These are phyloP conservation scores for Setaria viridis DNA, from an alignment of 202 grass and related monocot genomes.

Conservation along the genomic window DNA sequence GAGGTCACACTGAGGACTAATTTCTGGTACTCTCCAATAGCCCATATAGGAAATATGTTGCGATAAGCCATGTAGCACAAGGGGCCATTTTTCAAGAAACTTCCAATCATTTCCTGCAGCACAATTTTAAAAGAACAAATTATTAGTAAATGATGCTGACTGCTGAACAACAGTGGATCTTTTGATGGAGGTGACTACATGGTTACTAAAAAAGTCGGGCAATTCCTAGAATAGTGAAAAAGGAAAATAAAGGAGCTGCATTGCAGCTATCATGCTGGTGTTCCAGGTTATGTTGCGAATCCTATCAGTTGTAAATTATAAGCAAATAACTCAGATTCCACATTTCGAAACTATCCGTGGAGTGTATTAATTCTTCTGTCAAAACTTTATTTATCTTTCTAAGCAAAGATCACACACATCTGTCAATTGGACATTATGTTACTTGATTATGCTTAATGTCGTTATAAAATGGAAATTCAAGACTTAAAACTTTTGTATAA, in stretches of 20 bases:
- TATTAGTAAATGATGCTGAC: constrained; percentile 10
- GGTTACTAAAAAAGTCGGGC: background rate
- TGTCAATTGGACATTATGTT: too few species aligned
- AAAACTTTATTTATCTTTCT: background rate
- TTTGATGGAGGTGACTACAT: constrained; percentile 6
- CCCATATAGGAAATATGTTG: constrained; percentile 89
- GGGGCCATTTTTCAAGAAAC: constrained; percentile 64
- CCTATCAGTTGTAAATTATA: background rate
- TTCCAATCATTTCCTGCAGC: constrained; percentile 73
- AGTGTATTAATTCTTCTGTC: background rate
- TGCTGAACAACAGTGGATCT: constrained; percentile 21
- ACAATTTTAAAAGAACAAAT: background rate
- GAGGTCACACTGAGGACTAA: constrained; percentile 17
- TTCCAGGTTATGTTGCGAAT: background rate
- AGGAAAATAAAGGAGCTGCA: background rate
- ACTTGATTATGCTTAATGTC: too few species aligned
- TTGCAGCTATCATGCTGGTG: background rate
- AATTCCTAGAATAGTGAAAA: constrained; percentile 12
- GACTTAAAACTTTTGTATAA: constrained; percentile 9
- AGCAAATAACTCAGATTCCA: background rate
- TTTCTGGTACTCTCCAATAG: constrained; percentile 77
- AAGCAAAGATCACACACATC: background rate
- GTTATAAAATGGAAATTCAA: constrained; percentile 24
- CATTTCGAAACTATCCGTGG: background rate
- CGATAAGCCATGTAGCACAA: constrained; percentile 70